A percentile compares a stretch with the other conserved stretches of the same genome.
Evolutionary conservation across 805 yeast species (phyloP).

Genomic region (Priceomyces haplophilus): DNA sequence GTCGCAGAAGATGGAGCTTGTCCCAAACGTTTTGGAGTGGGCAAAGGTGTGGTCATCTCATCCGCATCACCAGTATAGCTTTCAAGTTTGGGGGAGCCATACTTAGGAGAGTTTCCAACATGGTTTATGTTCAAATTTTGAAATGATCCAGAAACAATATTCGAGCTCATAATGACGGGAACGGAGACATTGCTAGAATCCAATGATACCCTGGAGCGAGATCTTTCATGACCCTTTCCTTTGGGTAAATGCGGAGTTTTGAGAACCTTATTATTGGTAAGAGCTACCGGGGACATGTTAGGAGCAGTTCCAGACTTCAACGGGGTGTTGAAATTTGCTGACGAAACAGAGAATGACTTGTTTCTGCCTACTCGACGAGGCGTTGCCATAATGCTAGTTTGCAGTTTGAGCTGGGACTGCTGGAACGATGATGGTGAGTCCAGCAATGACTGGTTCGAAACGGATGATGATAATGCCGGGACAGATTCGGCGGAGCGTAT

Average conservation of each 20-base stretch:
- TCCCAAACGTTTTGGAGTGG: slow-evolving; percentile 13
- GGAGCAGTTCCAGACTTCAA: slow-evolving; percentile 19
- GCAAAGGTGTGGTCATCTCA: slow-evolving; percentile 14
- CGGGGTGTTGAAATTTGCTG: slow-evolving; percentile 32
- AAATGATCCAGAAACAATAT: slow-evolving; percentile 8
- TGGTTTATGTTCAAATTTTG: slow-evolving; percentile 26
- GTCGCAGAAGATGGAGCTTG: slow-evolving; percentile 1
- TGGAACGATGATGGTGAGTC: slow-evolving; percentile 30
- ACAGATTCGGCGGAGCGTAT: slow-evolving; percentile 32
- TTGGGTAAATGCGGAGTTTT: slow-evolving; percentile 34
- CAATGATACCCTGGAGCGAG: slow-evolving; percentile 38
- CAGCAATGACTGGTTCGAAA: slow-evolving; percentile 32
- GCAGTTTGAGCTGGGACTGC: slow-evolving; percentile 10
- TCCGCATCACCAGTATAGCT: slow-evolving; percentile 17
- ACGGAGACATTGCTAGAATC: slow-evolving; percentile 30
- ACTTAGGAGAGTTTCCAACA: slow-evolving; percentile 28
- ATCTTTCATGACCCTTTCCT: slow-evolving; percentile 35
- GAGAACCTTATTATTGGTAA: slow-evolving; percentile 24
- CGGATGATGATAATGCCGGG: slow-evolving; percentile 35
- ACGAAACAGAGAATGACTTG: slow-evolving; percentile 32
- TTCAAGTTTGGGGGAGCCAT: slow-evolving; percentile 23
- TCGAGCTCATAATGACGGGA: slow-evolving; percentile 12
- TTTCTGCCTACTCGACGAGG: slow-evolving; percentile 34
- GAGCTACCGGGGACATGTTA: slow-evolving; percentile 21
- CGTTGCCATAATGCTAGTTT: slow-evolving; percentile 20